Evolutionary conservation across 306 rosid genomes (phyloP).

Genomic region (Vigna reflexopilosa): DNA sequence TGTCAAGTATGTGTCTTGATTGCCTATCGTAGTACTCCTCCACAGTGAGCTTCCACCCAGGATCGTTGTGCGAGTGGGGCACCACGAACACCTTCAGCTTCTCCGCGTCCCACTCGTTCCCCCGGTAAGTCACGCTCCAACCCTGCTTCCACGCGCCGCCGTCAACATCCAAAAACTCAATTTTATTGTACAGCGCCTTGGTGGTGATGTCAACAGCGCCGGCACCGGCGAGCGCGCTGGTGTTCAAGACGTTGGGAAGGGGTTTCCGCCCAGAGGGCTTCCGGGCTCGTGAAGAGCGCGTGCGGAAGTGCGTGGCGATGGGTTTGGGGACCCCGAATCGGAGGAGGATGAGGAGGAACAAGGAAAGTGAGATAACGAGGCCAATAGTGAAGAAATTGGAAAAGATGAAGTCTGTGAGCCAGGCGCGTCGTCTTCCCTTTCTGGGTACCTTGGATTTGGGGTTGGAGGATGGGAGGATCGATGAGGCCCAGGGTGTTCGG

Average conservation of each 20-base stretch:
- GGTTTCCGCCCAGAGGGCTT: constrained; percentile 59
- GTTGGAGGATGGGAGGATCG: constrained; percentile 68
- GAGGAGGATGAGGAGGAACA: constrained; percentile 72
- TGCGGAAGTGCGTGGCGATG: constrained; percentile 55
- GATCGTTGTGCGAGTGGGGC: constrained; percentile 98
- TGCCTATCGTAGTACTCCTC: constrained; percentile 89
- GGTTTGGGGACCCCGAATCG: constrained; percentile 86
- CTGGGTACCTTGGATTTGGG: constrained; percentile 76
- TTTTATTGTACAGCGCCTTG: constrained; percentile 78
- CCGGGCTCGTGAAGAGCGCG: constrained; percentile 52
- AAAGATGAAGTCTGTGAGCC: constrained; percentile 71
- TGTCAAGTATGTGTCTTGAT: constrained; percentile 84
- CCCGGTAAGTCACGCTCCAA: constrained; percentile 82
- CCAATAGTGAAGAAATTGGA: constrained; percentile 86
- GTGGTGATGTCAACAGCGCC: constrained; percentile 81
- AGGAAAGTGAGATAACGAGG: constrained; percentile 58
- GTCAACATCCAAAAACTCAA: constrained; percentile 79
- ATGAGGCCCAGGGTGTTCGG: constrained; percentile 69
- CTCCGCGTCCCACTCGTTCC: constrained; percentile 95
- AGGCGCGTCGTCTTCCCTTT: constrained; percentile 64
- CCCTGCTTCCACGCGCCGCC: constrained; percentile 99
- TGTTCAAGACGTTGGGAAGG: neutral
- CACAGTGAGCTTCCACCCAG: constrained; percentile 97
- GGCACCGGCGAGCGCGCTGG: constrained; percentile 45
- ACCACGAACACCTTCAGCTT: constrained; percentile 87